Base-by-base conservation (phyloP, 805 yeast species). In the Kockiozyma suomiensis region DNA sequence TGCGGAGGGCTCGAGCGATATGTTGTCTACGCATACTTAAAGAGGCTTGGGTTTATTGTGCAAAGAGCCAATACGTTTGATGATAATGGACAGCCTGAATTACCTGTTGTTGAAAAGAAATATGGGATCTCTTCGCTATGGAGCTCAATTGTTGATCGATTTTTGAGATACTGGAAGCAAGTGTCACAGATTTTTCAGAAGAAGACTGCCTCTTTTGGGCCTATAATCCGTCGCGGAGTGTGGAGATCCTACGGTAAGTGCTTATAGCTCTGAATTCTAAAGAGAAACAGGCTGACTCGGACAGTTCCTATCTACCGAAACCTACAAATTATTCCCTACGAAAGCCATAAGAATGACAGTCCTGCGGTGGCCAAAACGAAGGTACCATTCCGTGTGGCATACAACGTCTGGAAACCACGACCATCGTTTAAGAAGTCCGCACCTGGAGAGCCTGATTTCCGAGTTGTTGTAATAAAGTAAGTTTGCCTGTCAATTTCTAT, bases 371-470 rank as follows among this genome's bases (percentile, higher is more conserved):
- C 15, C 5, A 19, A 33, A 50, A 63, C 65, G 0, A 54, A 57
- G 12, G 56, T 54, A 6, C 72, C 71, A 1, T 73, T 71, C 40
- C 57, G 70, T 4, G 74, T 87, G 2, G 76, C 82, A 0, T 91
- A 78, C 67, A 79, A 87, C 68, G 88, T 89, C 2, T 92, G 97
- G 97, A 90, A 88, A 70, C 97, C 98, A 0, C 59, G 69, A 3
- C 67, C 88, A 0, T 73, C 76, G 2, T 92, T 88, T 75, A 85
- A 85, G 59, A 90, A 90, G 67, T 84, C 83, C 35, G 68, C 70
- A 23, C 96, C 96, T 0, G 72, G 73, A 0, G 64, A 54, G n/a
- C 96, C 97, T 1, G 92, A 92, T 71, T 92, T 82, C 70, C 90
- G 86, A 66, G 73, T 93, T 0, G 78, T 82, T 1, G 82, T 90